Conservation (phyloP, 2,329 filamentous ascomycete species). For the Calonectria hongkongensis region DNA sequence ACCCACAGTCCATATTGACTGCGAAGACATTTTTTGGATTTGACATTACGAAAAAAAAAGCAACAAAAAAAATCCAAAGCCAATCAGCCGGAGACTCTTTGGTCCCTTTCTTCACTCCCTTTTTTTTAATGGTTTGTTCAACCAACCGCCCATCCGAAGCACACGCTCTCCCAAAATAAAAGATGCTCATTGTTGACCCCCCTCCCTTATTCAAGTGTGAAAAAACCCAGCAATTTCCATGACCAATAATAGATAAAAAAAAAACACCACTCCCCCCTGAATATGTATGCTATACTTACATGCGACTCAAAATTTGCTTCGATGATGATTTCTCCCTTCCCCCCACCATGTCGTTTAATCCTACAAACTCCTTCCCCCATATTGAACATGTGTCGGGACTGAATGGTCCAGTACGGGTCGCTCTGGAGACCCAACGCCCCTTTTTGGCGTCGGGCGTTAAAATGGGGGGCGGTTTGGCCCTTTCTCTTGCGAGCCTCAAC, state of each 20-base stretch:
- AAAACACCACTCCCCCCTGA: conserved; percentile 28
- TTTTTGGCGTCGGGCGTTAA: not conserved
- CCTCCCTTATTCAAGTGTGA: not conserved
- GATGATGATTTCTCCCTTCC: conserved; percentile 7
- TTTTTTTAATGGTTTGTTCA: conserved; percentile 35
- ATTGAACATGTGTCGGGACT: not conserved
- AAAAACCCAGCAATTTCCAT: conserved; percentile 35
- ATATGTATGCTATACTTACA: conserved; percentile 22
- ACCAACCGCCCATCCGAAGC: conserved; percentile 21
- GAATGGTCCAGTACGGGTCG: not conserved
- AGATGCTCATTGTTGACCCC: conserved; percentile 24
- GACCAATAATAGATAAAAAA: conserved; percentile 13
- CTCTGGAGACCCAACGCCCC: not conserved
- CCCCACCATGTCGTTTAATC: conserved; percentile 20
- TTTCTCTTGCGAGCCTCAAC: conserved; percentile 23
- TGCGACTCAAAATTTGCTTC: conserved; percentile 25
- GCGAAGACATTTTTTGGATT: conserved; percentile 36
- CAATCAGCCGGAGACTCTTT: conserved; percentile 24
- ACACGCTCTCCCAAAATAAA: conserved; percentile 21
- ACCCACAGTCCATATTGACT: conserved; percentile 24
- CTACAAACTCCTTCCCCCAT: conserved; percentile 20
- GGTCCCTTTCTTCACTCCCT: conserved; percentile 25
- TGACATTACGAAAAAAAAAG: conserved; percentile 35
- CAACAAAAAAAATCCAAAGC: conserved; percentile 14
- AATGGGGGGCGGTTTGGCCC: not conserved